Conservation (phyloP, 768 basidiomycete genomes). For the Kwoniella sp. region DNA sequence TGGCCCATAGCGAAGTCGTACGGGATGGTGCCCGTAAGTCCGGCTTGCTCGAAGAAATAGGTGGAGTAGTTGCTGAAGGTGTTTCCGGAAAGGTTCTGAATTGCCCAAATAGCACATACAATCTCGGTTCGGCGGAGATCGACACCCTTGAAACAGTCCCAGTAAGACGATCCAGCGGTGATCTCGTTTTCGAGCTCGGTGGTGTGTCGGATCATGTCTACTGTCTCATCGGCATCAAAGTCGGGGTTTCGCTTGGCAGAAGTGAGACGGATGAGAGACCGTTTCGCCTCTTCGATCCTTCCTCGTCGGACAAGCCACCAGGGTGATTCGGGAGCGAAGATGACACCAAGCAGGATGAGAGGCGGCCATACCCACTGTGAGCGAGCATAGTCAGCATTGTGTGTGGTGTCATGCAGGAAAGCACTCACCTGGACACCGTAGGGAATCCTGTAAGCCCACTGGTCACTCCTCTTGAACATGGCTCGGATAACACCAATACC, state of each 20-base stretch:
- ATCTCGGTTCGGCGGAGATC: conserved; percentile 53
- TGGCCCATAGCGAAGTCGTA: conserved; percentile 40
- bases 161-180: conserved; percentile 47
- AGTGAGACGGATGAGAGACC: conserved; percentile 30
- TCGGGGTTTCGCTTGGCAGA: conserved; percentile 30
- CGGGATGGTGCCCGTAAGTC: conserved; percentile 21
- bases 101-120: conserved; percentile 50
- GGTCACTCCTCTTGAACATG: conserved; percentile 33
- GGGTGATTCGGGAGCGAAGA: conserved; percentile 46
- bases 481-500: conserved; percentile 44
- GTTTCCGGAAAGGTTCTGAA: conserved; percentile 43
- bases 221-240: conserved; percentile 45
- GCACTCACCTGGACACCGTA: conserved; percentile 21
- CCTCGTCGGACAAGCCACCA: conserved; percentile 47
- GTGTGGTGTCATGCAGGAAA: not conserved
- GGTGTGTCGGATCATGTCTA: conserved; percentile 51
- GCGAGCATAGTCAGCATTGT: not conserved
- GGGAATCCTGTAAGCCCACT: conserved; percentile 34
- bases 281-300: conserved; percentile 35
- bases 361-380: conserved; percentile 42
- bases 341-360: conserved; percentile 33
- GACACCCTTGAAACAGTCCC: conserved; percentile 51
- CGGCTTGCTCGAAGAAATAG: conserved; percentile 45
- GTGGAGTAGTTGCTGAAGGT: conserved; percentile 41
- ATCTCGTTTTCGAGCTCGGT: conserved; percentile 50